phyloP scores from a whole-genome alignment of 2,329 filamentous ascomycete genomes.

The Cladosporium sp. region DNA sequence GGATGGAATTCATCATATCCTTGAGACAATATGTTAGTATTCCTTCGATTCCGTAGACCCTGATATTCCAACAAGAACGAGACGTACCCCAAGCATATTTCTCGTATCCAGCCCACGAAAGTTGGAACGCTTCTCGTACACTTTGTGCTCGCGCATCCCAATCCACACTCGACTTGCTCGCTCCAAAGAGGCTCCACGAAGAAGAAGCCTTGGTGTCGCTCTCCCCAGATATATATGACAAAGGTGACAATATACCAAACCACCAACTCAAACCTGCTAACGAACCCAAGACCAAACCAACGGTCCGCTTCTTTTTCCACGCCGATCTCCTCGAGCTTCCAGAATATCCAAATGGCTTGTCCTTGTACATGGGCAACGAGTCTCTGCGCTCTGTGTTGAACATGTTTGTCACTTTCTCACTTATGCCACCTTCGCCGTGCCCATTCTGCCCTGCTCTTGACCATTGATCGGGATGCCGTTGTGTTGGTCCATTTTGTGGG shows the following conservation, averaged over 20 bases:
- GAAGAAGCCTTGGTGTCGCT: background rate
- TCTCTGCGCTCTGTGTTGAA: conserved; percentile 57
- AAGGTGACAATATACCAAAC: conserved; percentile 56
- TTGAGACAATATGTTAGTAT: conserved; percentile 14
- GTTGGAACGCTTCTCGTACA: conserved; percentile 82
- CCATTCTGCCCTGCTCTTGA: conserved; percentile 19
- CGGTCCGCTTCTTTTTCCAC: conserved; percentile 59
- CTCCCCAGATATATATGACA: conserved; percentile 22
- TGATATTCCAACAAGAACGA: background rate
- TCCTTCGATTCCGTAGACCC: background rate
- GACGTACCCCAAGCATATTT: conserved; percentile 86
- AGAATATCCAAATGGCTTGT: conserved; percentile 82
- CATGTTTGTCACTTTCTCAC: conserved; percentile 60
- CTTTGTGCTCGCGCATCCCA: conserved; percentile 75
- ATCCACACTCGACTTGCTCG: conserved; percentile 44
- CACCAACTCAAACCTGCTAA: conserved; percentile 62
- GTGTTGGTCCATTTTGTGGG: conserved; percentile 39
- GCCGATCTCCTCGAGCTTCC: conserved; percentile 53
- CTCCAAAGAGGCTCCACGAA: conserved; percentile 51
- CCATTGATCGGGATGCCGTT: conserved; percentile 34
- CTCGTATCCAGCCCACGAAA: conserved; percentile 91
- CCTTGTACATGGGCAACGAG: conserved; percentile 90
- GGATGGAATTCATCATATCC: conserved; percentile 83
- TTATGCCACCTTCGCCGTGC: conserved; percentile 43
- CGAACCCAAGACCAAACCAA: conserved; percentile 52